These are phyloP conservation scores for Mycena pura DNA, from an alignment of 768 basidiomycete species.

Conservation along the genomic window DNA sequence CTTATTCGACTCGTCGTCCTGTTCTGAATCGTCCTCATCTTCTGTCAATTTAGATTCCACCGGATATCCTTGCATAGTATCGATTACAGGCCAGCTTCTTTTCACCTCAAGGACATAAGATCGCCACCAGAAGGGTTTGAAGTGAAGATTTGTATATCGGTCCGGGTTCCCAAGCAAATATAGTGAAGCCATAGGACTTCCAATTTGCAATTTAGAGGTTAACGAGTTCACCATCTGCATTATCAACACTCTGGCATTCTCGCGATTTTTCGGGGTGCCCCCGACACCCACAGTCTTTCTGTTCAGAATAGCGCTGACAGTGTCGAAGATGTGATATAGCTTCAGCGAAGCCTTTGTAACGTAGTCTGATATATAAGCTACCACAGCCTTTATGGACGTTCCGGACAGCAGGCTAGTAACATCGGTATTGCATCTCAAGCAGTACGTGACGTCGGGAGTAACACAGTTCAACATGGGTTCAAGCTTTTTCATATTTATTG, in stretches of 20 bases:
- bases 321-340: neutral
- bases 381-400: neutral
- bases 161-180: slow-evolving; percentile 35
- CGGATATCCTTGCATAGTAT: too few species aligned
- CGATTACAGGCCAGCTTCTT: slow-evolving; percentile 21
- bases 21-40: too few species aligned
- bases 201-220: slow-evolving; percentile 35
- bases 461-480: neutral
- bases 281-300: neutral
- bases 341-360: neutral
- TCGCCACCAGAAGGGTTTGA: slow-evolving; percentile 42
- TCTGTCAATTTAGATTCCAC: too few species aligned
- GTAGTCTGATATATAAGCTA: neutral
- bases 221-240: neutral
- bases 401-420: neutral
- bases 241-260: neutral
- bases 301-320: neutral
- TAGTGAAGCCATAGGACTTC: slow-evolving; percentile 37
- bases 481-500: neutral
- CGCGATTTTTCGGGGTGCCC: neutral
- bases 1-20: too few species aligned
- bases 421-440: neutral
- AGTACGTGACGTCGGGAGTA: neutral
- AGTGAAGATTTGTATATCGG: slow-evolving; percentile 43
- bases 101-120: slow-evolving; percentile 35